phyloP scores from a whole-genome alignment of 2,329 filamentous ascomycete genomes.

The Tolypocladium nubicola region DNA sequence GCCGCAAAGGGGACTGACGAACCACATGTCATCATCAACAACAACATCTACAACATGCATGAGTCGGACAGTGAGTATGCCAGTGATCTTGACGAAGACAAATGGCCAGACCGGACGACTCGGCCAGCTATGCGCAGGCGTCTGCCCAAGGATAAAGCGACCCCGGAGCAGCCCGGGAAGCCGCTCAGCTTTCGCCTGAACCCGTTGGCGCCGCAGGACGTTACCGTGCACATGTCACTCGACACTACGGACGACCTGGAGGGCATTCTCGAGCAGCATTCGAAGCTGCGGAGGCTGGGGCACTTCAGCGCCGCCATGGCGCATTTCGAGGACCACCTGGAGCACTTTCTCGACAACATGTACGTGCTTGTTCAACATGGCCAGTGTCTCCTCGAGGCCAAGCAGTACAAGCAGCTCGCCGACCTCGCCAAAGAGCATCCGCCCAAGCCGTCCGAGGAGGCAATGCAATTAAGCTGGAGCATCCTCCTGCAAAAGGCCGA shows the following conservation, averaged over 20 bases:
- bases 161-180: too few relatives aligned
- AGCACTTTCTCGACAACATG: background rate
- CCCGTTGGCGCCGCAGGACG: background rate
- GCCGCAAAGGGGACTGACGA: background rate
- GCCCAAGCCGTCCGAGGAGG: background rate
- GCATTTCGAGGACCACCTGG: background rate
- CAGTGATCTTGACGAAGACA: background rate
- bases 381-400: slow-evolving; percentile 1
- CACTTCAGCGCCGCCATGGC: background rate
- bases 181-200: background rate
- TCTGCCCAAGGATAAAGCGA: background rate
- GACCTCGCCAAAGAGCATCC: background rate
- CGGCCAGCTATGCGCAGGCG: background rate
- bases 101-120: background rate
- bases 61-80: background rate
- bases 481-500: background rate
- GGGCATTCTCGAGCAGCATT: background rate
- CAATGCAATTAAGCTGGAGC: background rate
- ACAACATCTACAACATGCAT: background rate
- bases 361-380: slow-evolving; percentile 1
- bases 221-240: slow-evolving; percentile 2
- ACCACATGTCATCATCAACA: background rate
- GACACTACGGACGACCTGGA: background rate
- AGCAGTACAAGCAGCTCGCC: background rate
- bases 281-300: background rate